These are phyloP conservation scores for Copromyces sp. DNA, from an alignment of 495 filamentous ascomycete genomes.

Conservation along the genomic window DNA sequence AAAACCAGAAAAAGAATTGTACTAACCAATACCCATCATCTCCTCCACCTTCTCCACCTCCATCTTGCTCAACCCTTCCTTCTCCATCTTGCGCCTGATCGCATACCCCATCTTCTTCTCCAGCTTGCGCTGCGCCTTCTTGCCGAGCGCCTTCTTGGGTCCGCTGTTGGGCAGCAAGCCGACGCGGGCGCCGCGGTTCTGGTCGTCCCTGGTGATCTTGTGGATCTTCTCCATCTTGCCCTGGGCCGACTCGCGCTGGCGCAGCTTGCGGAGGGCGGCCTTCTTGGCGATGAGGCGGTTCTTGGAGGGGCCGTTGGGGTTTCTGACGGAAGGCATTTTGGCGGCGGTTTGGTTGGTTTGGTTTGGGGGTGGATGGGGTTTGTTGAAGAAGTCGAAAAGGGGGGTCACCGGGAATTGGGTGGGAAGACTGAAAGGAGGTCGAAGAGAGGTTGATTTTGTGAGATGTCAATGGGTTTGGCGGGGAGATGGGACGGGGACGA, in stretches of 20 bases:
- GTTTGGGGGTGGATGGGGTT: neutral
- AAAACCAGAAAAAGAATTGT: neutral
- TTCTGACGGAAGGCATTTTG: constrained; percentile 34
- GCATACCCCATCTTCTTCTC: constrained; percentile 31
- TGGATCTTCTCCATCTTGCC: constrained; percentile 9
- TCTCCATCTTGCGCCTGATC: constrained; percentile 30
- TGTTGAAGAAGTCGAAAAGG: neutral
- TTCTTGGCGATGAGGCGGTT: constrained; percentile 30
- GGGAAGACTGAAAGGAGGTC: neutral
- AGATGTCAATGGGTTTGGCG: neutral
- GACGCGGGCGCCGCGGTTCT: constrained; percentile 24
- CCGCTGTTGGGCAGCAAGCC: constrained; percentile 36
- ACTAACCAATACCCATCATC: constrained; percentile 13
- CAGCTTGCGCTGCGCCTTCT: constrained; percentile 35
- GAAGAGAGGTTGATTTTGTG: neutral
- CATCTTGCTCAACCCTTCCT: constrained; percentile 31
- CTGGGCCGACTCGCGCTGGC: constrained; percentile 15
- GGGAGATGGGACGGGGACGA: neutral
- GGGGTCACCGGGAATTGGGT: neutral
- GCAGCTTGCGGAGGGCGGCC: constrained; percentile 19
- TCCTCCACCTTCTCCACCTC: constrained; percentile 12
- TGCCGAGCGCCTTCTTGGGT: constrained; percentile 26
- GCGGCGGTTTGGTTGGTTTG: neutral
- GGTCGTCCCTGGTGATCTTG: constrained; percentile 24
- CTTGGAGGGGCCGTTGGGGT: constrained; percentile 36